Evolutionary conservation across 441 rosid species (phyloP), one percentile per base, ranked within the genome.

Genomic region (Dalechampia spathulata): DNA sequence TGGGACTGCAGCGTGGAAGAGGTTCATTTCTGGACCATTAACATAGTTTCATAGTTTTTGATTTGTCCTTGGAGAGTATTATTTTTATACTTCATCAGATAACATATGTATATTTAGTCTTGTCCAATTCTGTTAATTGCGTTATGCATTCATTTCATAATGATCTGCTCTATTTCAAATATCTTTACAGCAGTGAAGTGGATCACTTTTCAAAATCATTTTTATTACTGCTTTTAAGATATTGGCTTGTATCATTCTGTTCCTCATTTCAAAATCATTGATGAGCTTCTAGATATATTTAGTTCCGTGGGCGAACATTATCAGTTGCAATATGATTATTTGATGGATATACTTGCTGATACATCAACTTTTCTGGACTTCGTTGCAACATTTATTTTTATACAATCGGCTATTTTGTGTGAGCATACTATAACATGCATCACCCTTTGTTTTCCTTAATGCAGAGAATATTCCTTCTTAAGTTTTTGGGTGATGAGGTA

Each of bases 1-100:
- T 81, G 83, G 87, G 80, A 81, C 49, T 81, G 58, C 68, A 72
- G 58, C 32, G 51, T 65, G n/a, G 72, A 69, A 27, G 83, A 78
- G 87, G 87, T 81, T 60, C 49, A 73, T 73, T 52, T 19, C 16
- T 26, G 38, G 45, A 60, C 26, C 59, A 27, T 39, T 47, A 6
- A 44, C 6, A 13, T 44, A 39, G 3, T 39, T 3, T 43, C 11
- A 3, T 1, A 17, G 1, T 23, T 25, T 47, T 19, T 22, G n/a
- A n/a, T n/a, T n/a, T 13, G 32, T 25, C 32, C 9, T 47, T 26
- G n/a, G 19, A 11, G 13, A 34, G 7, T 30, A 27, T 44, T 46
- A 23, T 34, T 15, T 40, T 27, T 16, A 30, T 23, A 14, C n/a
- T n/a, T n/a, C n/a, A n/a, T n/a, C n/a, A n/a, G n/a, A n/a, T n/a